Evolutionary conservation across 495 filamentous ascomycete species (phyloP).

Genomic region (Aspergillus haitiensis): DNA sequence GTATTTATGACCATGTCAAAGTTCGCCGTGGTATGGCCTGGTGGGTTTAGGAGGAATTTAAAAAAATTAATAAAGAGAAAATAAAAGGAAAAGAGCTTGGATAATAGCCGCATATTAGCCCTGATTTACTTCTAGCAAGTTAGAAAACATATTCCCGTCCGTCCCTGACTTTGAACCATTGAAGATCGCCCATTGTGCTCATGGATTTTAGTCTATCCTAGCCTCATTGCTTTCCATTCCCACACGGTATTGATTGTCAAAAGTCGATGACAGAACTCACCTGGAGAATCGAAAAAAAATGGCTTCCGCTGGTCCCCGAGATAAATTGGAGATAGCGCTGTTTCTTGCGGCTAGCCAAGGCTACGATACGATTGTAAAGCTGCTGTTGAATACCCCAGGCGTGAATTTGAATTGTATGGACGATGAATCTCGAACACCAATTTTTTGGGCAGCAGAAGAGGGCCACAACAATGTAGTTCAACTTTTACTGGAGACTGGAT

Average conservation of each 20-base stretch:
- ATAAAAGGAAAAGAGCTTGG: constrained; percentile 3
- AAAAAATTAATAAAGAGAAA: constrained; percentile 2
- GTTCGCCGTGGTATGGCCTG: constrained; percentile 15
- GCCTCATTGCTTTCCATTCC: not conserved
- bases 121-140: constrained; percentile 10
- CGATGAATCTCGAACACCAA: constrained; percentile 31
- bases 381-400: constrained; percentile 30
- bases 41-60: constrained; percentile 1
- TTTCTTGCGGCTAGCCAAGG: constrained; percentile 39
- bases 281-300: constrained; percentile 12
- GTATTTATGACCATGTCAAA: constrained; percentile 12
- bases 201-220: constrained; percentile 8
- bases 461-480: constrained; percentile 39
- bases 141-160: constrained; percentile 1
- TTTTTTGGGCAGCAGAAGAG: constrained; percentile 38
- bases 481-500: constrained; percentile 29
- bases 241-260: not conserved
- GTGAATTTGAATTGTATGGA: constrained; percentile 33
- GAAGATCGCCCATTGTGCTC: constrained; percentile 2
- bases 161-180: constrained; percentile 7
- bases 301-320: constrained; percentile 20
- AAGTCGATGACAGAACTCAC: not conserved
- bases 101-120: constrained; percentile 10
- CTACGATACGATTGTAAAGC: constrained; percentile 37
- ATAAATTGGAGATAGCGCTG: constrained; percentile 30